Evolutionary conservation across 2,329 filamentous ascomycete species (phyloP).

Genomic region (Elsinoe perseae): DNA sequence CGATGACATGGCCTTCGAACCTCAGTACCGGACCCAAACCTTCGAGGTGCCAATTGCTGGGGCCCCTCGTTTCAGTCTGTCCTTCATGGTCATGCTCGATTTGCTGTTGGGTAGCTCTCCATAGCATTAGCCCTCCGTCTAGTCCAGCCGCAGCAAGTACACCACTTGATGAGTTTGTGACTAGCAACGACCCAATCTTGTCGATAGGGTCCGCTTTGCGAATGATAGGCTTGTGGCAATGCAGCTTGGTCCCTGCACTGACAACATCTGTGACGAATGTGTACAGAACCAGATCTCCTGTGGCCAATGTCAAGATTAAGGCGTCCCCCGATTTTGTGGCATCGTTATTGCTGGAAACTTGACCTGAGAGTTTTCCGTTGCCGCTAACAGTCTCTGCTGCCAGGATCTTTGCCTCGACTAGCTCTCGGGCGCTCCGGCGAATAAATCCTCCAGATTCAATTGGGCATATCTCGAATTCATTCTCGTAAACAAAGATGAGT

Average conservation of each 20-base stretch:
- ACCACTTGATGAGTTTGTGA: slow-evolving; percentile 65
- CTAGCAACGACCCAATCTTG: slow-evolving; percentile 58
- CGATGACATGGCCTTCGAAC: slow-evolving; percentile 67
- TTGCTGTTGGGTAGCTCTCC: neutral
- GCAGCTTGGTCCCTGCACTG: neutral
- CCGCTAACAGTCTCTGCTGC: slow-evolving; percentile 3
- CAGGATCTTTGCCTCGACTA: neutral
- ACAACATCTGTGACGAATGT: slow-evolving; percentile 53
- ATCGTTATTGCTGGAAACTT: too few species aligned
- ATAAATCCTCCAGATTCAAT: neutral
- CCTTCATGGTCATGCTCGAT: neutral
- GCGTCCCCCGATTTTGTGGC: slow-evolving; percentile 45
- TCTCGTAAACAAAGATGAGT: slow-evolving; percentile 77
- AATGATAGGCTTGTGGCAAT: slow-evolving; percentile 48
- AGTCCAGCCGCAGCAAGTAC: slow-evolving; percentile 61
- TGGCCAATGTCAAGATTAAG: slow-evolving; percentile 67
- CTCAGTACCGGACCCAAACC: slow-evolving; percentile 23
- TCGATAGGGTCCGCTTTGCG: slow-evolving; percentile 46
- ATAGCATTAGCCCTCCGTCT: slow-evolving; percentile 41
- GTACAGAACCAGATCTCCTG: slow-evolving; percentile 55
- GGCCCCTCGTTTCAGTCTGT: neutral
- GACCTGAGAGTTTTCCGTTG: neutral
- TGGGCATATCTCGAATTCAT: slow-evolving; percentile 37
- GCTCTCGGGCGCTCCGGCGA: neutral
- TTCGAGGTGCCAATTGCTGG: neutral